Evolutionary conservation across 2,329 filamentous ascomycete genomes (phyloP).

Genomic region (Curvularia eragrostidis): DNA sequence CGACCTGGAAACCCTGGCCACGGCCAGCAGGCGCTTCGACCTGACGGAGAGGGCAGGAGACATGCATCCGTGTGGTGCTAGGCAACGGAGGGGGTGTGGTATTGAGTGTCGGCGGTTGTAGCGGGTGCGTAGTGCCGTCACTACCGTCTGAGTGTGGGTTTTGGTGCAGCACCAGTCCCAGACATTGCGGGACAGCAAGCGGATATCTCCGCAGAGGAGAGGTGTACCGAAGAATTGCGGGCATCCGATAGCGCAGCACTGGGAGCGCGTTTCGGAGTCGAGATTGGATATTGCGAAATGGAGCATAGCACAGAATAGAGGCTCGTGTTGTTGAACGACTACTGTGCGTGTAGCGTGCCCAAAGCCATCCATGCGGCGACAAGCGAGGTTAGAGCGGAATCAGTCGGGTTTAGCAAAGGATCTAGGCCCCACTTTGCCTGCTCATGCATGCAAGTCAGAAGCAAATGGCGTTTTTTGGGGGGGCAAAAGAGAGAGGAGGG

Average conservation of each 20-base stretch:
- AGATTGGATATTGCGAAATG: constrained; percentile 12
- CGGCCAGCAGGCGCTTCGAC: constrained; percentile 16
- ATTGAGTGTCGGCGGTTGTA: constrained; percentile 16
- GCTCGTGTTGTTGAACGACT: constrained; percentile 19
- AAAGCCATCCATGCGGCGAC: constrained; percentile 16
- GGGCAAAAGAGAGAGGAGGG: background rate
- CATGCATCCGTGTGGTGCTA: constrained; percentile 11
- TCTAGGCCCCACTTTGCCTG: constrained; percentile 35
- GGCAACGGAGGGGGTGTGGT: constrained; percentile 6
- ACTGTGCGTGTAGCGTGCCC: constrained; percentile 24
- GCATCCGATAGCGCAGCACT: constrained; percentile 9
- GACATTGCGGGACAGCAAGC: constrained; percentile 11
- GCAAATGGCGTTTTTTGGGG: constrained; percentile 28
- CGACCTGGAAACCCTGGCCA: constrained; percentile 13
- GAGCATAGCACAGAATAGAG: constrained; percentile 15
- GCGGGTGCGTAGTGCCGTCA: constrained; percentile 21
- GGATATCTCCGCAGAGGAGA: constrained; percentile 24
- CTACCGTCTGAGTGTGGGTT: constrained; percentile 5
- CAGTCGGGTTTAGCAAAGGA: constrained; percentile 24
- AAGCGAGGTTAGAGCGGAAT: constrained; percentile 22
- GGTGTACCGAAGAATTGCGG: background rate
- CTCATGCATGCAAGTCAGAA: constrained; percentile 36
- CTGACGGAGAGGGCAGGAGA: constrained; percentile 9
- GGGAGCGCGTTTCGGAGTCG: background rate
- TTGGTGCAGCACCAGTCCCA: constrained; percentile 6